Evolutionary conservation across 2,329 filamentous ascomycete genomes (phyloP).

Genomic region (Claviceps digitariae): DNA sequence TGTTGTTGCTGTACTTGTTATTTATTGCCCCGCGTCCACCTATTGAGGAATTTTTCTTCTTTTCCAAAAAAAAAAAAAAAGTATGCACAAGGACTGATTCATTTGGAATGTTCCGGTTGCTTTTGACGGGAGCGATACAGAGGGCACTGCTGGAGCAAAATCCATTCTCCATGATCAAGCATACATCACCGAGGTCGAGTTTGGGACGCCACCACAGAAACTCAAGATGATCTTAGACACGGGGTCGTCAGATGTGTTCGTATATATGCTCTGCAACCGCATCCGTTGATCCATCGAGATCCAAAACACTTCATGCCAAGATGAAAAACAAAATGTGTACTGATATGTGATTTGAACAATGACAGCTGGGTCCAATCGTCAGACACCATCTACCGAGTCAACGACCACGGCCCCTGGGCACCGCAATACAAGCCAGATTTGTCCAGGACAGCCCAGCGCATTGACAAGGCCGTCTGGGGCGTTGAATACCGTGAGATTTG

Average conservation of each 20-base stretch:
- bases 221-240: conserved; percentile 38
- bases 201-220: conserved; percentile 35
- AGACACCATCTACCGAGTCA: conserved; percentile 26
- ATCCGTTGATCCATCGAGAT: too few species aligned
- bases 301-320: background rate
- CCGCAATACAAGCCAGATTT: conserved; percentile 29
- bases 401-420: conserved; percentile 22
- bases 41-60: too few species aligned
- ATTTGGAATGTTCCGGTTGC: background rate
- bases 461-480: conserved; percentile 33
- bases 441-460: conserved; percentile 28
- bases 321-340: background rate
- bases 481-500: conserved; percentile 30
- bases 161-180: conserved; percentile 28
- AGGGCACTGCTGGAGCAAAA: conserved; percentile 16
- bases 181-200: conserved; percentile 28
- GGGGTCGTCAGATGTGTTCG: conserved; percentile 50
- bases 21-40: too few species aligned
- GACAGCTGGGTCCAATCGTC: conserved; percentile 41
- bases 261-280: conserved; percentile 11
- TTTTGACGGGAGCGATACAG: background rate
- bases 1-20: background rate
- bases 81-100: background rate
- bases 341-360: background rate
- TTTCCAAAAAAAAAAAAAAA: background rate